phyloP scores from a whole-genome alignment of 2,329 filamentous ascomycete species.

The Penicillium sp. region DNA sequence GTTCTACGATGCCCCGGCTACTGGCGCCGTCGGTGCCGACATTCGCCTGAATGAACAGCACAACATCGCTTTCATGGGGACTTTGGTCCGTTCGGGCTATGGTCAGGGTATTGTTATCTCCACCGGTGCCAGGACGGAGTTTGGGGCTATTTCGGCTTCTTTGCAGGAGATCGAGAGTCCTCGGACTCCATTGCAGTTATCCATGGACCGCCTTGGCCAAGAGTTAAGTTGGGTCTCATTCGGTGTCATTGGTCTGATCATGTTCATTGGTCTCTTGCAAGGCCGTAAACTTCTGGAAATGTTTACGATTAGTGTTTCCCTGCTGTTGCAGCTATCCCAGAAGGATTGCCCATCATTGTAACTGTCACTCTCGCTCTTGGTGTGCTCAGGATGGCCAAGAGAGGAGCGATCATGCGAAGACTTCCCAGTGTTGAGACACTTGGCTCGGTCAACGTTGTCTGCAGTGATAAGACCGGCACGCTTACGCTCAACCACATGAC shows the following conservation, averaged over 20 bases:
- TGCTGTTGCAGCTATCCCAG: slow-evolving; percentile 96
- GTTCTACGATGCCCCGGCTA: slow-evolving; percentile 55
- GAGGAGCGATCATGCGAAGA: slow-evolving; percentile 89
- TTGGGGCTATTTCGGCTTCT: slow-evolving; percentile 91
- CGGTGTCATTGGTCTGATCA: slow-evolving; percentile 86
- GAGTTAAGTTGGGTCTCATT: slow-evolving; percentile 97
- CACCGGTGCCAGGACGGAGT: slow-evolving; percentile 88
- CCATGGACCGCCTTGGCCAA: slow-evolving; percentile 95
- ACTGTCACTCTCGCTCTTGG: slow-evolving; percentile 93
- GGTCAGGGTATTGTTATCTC: slow-evolving; percentile 97
- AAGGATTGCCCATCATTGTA: slow-evolving; percentile 95
- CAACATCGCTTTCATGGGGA: slow-evolving; percentile 98
- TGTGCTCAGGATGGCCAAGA: slow-evolving; percentile 90
- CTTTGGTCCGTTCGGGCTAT: slow-evolving; percentile 87
- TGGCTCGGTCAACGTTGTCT: slow-evolving; percentile 98
- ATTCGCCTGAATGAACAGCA: slow-evolving; percentile 67
- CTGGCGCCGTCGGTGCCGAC: slow-evolving; percentile 58
- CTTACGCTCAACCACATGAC: slow-evolving; percentile 98
- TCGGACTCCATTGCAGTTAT: slow-evolving; percentile 84
- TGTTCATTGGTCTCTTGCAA: slow-evolving; percentile 81
- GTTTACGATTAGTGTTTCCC: slow-evolving; percentile 93
- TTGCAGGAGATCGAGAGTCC: slow-evolving; percentile 94
- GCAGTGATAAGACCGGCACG: slow-evolving; percentile 96
- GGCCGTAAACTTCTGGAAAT: slow-evolving; percentile 88
- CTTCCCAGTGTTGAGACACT: slow-evolving; percentile 96